phyloP scores from a whole-genome alignment of 1,284 basidiomycete genomes.

The Ustilago hordei region DNA sequence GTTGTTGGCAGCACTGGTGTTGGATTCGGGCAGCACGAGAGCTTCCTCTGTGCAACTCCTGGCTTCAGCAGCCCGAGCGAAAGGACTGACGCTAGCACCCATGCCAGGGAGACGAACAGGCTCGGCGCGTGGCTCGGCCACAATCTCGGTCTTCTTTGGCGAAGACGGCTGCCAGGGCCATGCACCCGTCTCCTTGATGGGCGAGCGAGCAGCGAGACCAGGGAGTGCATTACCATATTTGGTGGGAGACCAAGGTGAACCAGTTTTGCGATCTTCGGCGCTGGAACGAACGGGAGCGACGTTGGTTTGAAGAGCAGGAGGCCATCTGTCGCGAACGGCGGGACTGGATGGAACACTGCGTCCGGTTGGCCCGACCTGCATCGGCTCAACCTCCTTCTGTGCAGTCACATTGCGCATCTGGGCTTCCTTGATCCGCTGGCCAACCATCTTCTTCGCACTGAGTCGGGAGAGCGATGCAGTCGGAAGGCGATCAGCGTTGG shows the following conservation, averaged over 20 bases:
- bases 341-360: conserved; percentile 41
- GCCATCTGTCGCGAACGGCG: conserved; percentile 51
- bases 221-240: conserved; percentile 53
- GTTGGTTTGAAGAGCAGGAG: conserved; percentile 28
- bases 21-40: conserved; percentile 9
- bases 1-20: conserved; percentile 1
- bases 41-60: conserved; percentile 23
- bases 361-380: conserved; percentile 25
- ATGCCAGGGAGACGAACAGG: conserved; percentile 53
- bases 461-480: conserved; percentile 59
- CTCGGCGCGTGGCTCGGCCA: conserved; percentile 34
- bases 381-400: conserved; percentile 37
- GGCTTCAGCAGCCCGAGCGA: conserved; percentile 32
- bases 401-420: conserved; percentile 49
- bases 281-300: conserved; percentile 25
- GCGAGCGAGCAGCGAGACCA: conserved; percentile 43
- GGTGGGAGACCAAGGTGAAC: conserved; percentile 41
- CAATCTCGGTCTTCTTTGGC: conserved; percentile 25
- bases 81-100: conserved; percentile 42
- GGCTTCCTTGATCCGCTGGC: conserved; percentile 62
- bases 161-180: conserved; percentile 26
- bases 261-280: conserved; percentile 32
- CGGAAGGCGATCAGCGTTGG: conserved; percentile 44
- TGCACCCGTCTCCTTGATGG: conserved; percentile 28
- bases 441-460: conserved; percentile 60